Evolutionary conservation across 495 filamentous ascomycete genomes (phyloP).

Genomic region (Penicillium ochrochloron): DNA sequence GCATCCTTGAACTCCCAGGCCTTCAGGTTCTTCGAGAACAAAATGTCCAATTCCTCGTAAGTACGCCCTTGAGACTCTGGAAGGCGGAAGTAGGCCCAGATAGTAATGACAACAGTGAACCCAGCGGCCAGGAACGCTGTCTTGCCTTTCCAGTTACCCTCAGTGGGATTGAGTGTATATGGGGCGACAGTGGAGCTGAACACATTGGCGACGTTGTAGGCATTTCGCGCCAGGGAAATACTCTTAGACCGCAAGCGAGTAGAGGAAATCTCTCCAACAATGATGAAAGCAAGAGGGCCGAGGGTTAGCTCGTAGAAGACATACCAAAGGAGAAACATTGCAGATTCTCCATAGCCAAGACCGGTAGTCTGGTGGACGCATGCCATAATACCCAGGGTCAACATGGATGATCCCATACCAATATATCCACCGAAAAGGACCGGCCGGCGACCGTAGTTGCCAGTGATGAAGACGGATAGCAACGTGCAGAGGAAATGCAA

Average conservation of each 20-base stretch:
- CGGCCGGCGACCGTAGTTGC: not conserved
- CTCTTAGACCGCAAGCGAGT: slow-evolving; percentile 68
- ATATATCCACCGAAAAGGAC: not conserved
- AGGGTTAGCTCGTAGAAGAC: slow-evolving; percentile 61
- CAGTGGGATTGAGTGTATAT: slow-evolving; percentile 4
- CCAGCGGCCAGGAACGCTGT: not conserved
- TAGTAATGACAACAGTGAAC: not conserved
- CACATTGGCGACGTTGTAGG: slow-evolving; percentile 51
- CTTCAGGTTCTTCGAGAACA: slow-evolving; percentile 10
- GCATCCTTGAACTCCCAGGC: slow-evolving; percentile 10
- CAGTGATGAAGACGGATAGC: not conserved
- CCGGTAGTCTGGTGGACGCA: slow-evolving; percentile 1
- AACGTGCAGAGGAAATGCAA: not conserved
- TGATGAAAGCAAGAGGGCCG: slow-evolving; percentile 67
- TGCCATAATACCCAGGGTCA: slow-evolving; percentile 5
- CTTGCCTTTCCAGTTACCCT: slow-evolving; percentile 6
- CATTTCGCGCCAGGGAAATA: slow-evolving; percentile 59
- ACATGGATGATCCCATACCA: slow-evolving; percentile 1
- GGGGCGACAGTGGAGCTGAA: slow-evolving; percentile 8
- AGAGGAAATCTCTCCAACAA: slow-evolving; percentile 68
- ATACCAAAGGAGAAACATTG: slow-evolving; percentile 4
- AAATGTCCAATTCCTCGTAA: slow-evolving; percentile 8
- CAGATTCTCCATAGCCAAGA: slow-evolving; percentile 2
- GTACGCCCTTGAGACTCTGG: slow-evolving; percentile 2
- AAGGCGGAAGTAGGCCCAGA: slow-evolving; percentile 8